Evolutionary conservation across 208 protist genomes (phyloP).

Genomic region (Leishmania arabica): DNA sequence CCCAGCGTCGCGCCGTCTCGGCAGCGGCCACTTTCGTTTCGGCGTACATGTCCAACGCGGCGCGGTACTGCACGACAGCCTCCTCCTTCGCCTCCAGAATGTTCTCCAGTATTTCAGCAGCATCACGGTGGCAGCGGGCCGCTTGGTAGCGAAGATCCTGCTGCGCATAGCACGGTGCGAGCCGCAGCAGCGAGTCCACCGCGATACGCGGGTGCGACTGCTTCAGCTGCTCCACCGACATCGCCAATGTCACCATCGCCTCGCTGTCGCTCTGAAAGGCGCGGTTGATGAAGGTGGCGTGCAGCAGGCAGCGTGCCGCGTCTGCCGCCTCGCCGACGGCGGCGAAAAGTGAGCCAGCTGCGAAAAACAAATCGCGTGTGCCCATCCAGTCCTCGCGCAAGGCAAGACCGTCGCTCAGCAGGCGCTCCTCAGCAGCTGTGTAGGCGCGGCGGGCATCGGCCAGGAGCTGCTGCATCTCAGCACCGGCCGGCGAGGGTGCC

Average conservation of each 20-base stretch:
- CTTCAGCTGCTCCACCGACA: slow-evolving; percentile 64
- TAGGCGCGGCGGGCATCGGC: slow-evolving; percentile 37
- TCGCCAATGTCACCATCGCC: slow-evolving; percentile 38
- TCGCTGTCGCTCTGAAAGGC: slow-evolving; percentile 66
- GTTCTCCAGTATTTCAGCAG: slow-evolving; percentile 57
- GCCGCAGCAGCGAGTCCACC: slow-evolving; percentile 50
- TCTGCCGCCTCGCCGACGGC: slow-evolving; percentile 39
- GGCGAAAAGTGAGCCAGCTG: slow-evolving; percentile 69
- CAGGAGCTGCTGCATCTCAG: slow-evolving; percentile 23
- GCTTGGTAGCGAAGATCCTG: slow-evolving; percentile 55
- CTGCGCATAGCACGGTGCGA: slow-evolving; percentile 42
- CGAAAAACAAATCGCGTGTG: slow-evolving; percentile 65
- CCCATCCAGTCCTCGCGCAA: slow-evolving; percentile 65
- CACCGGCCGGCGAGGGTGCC: neutral
- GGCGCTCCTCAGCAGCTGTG: slow-evolving; percentile 37
- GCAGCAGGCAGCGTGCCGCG: slow-evolving; percentile 58
- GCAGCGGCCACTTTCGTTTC: slow-evolving; percentile 14
- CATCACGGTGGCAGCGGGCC: slow-evolving; percentile 68
- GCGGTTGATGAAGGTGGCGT: slow-evolving; percentile 74
- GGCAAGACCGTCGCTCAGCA: slow-evolving; percentile 52
- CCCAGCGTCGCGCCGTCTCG: slow-evolving; percentile 11
- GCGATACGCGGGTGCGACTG: slow-evolving; percentile 52
- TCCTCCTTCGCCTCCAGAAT: slow-evolving; percentile 34
- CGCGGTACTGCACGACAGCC: slow-evolving; percentile 58
- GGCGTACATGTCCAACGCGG: slow-evolving; percentile 55